A percentile compares a stretch with the other conserved stretches of the same genome.
phyloP scores from a whole-genome alignment of 2,329 filamentous ascomycete genomes.

The Chaetomium olivaceum region DNA sequence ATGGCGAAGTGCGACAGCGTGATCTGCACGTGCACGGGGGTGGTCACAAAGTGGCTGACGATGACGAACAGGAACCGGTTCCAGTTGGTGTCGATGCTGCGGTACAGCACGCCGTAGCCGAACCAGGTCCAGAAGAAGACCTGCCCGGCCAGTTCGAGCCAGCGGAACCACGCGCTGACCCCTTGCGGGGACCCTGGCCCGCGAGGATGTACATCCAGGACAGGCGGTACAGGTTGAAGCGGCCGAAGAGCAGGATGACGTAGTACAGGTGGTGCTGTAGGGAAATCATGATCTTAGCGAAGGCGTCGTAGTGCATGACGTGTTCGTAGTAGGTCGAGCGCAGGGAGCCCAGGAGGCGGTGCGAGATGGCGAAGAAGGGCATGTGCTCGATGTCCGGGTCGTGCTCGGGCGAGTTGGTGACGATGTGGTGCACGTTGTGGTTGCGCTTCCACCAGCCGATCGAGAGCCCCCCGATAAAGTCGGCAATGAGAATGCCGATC shows the following conservation, averaged over 20 bases:
- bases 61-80: constrained; percentile 73
- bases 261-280: constrained; percentile 84
- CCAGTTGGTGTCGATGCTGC: constrained; percentile 66
- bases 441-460: constrained; percentile 96
- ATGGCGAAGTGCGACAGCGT: constrained; percentile 91
- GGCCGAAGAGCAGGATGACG: constrained; percentile 73
- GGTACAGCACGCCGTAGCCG: constrained; percentile 78
- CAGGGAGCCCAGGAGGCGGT: constrained; percentile 72
- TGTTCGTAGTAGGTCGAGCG: constrained; percentile 82
- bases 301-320: constrained; percentile 73
- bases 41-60: constrained; percentile 77
- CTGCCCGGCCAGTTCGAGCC: constrained; percentile 75
- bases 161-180: constrained; percentile 79
- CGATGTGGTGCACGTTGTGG: constrained; percentile 95
- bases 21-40: constrained; percentile 84
- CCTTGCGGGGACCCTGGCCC: constrained; percentile 70
- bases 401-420: constrained; percentile 93
- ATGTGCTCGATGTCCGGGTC: constrained; percentile 94
- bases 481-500: constrained; percentile 87
- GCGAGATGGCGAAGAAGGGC: constrained; percentile 84
- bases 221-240: constrained; percentile 83
- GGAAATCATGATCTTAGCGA: constrained; percentile 69
- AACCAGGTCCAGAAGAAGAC: constrained; percentile 85
- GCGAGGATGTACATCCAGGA: constrained; percentile 76
- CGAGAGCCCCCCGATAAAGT: constrained; percentile 85